These are phyloP conservation scores for Geranium rotundifolium DNA, from an alignment of 345 rosid species.

Conservation along the genomic window DNA sequence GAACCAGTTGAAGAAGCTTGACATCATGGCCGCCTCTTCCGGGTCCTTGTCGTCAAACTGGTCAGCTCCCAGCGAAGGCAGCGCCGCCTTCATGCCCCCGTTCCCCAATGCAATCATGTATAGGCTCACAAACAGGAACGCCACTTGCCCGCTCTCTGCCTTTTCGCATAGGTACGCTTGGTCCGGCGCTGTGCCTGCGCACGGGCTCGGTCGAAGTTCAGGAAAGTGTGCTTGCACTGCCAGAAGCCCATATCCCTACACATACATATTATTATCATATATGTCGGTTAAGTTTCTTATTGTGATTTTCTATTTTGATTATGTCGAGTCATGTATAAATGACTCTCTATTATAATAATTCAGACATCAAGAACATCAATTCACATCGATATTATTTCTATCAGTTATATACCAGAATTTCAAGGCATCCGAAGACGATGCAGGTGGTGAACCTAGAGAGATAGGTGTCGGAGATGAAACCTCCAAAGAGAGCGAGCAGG, in stretches of 20 bases:
- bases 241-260: neutral
- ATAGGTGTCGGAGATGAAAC: conserved; percentile 19
- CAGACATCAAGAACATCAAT: neutral
- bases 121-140: neutral
- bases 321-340: no score
- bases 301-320: no score
- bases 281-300: no score
- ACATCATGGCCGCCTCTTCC: neutral
- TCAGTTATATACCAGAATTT: conserved; percentile 11
- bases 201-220: neutral
- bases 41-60: conserved; percentile 14
- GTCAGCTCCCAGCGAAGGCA: conserved; percentile 11
- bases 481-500: conserved; percentile 16
- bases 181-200: conserved; percentile 7
- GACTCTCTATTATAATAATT: no score
- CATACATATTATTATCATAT: no score
- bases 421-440: conserved; percentile 17
- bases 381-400: neutral
- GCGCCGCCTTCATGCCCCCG: conserved; percentile 14
- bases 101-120: conserved; percentile 1
- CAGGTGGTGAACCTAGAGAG: conserved; percentile 10
- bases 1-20: conserved; percentile 11
- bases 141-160: conserved; percentile 2
- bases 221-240: neutral
- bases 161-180: conserved; percentile 3